Base-by-base conservation (phyloP, 2,329 filamentous ascomycete genomes). In the Fusarium neocosmosporiellum region DNA sequence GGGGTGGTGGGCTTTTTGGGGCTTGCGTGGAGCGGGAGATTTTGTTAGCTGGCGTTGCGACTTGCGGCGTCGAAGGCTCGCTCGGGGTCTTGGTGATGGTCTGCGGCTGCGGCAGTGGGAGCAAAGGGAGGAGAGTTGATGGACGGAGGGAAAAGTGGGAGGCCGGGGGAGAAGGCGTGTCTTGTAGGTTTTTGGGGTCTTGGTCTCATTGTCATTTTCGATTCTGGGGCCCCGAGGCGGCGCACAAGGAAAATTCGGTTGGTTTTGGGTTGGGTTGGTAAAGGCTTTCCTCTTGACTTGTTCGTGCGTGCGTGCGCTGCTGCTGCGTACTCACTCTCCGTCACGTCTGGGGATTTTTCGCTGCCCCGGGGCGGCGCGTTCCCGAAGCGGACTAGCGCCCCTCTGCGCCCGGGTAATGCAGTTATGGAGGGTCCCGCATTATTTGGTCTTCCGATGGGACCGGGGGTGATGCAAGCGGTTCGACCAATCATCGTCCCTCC, bases 151-250 rank as follows among this genome's bases (percentile, higher is more conserved):
- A 73, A 77, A 76, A 67, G 73, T 71, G 75, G 73, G 77, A 68
- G 74, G 54, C 62, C 59, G 70, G 73, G 71, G 77, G 79, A 79
- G 77, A 78, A 73, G 75, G 27, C 18, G 73, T 82, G 80, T 82
- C 80, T 82, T 78, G 80, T 78, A 78, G 75, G 76, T 74, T 79
- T 74, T 79, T 80, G 78, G 78, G 79, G 79, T 71, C 76, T 80
- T 82, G 79, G 81, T 82, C 78, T 82, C 79, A 82, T 83, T 80
- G 80, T 80, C 79, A 80, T 78, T 79, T 81, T 82, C 59, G 66
- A 74, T 78, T 81, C 65, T 80, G 79, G 81, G 80, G 80, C 79
- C 78, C 77, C 63, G 78, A 80, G 81, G 80, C 80, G 80, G 80
- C 81, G 79, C 81, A 82, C 80, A 80, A 79, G 78, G 77, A 75